These are phyloP conservation scores for Mycena vitilis DNA, from an alignment of 768 basidiomycete genomes.

Conservation along the genomic window DNA sequence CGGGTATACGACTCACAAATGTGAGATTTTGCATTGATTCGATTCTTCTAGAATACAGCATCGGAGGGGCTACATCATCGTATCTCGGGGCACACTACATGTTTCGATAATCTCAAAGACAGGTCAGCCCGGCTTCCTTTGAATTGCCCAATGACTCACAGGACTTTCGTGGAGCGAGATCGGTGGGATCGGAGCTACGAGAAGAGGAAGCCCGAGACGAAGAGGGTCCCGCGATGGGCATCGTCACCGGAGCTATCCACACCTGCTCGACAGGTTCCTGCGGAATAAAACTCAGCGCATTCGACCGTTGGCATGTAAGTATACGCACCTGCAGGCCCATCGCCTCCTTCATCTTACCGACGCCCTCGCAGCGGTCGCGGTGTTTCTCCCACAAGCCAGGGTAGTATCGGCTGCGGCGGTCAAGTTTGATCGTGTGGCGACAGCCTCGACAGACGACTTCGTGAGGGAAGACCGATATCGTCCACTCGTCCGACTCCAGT, in stretches of 20 bases:
- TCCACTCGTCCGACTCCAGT: constrained; percentile 17
- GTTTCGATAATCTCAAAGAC: constrained; percentile 3
- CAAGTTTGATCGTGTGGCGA: constrained; percentile 16
- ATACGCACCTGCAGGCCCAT: background rate
- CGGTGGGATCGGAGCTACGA: background rate
- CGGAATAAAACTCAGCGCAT: background rate
- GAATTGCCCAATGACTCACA: background rate
- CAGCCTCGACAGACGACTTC: constrained; percentile 24
- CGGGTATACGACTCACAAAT: constrained; percentile 13
- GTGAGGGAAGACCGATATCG: background rate
- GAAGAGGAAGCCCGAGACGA: background rate
- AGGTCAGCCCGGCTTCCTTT: background rate
- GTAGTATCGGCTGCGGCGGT: constrained; percentile 17
- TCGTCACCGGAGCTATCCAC: background rate
- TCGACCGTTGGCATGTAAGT: background rate
- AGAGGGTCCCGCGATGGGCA: background rate
- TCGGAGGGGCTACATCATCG: constrained; percentile 2
- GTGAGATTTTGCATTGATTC: constrained; percentile 11
- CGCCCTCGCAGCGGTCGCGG: constrained; percentile 18
- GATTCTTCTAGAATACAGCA: constrained; percentile 15
- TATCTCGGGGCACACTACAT: background rate
- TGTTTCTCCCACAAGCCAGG: constrained; percentile 29
- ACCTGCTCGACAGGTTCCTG: background rate
- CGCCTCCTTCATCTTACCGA: background rate
- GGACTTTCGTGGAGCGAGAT: constrained; percentile 6